Base-by-base conservation (phyloP, 768 basidiomycete species). In the Cystofilobasidium bisporidii region DNA sequence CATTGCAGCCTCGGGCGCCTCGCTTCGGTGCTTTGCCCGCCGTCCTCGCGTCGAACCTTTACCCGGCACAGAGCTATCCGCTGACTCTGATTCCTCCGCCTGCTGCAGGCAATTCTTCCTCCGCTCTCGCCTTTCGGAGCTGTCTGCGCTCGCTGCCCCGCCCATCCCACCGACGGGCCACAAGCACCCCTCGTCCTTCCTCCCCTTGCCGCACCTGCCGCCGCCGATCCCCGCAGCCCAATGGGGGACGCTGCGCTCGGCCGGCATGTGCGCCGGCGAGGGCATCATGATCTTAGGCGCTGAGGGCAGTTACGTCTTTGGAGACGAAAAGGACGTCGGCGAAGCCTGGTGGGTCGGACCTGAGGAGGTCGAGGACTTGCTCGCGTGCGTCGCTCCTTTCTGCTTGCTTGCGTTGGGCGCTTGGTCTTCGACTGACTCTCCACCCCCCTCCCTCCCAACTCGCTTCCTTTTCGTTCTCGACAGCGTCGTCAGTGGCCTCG, bases 271-370 rank as follows among this genome's bases (percentile, higher is more conserved):
- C 2, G 28, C 28, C 8, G 28, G 28, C 6, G 53, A 56, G 30
- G 53, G 53, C 26, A 17, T 56, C 12, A 28, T 56, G 53, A 32
- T 56, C 30, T 30, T 56, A 2, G 28, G n/a, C 11, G 26, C 26
- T 2, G 53, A 56, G 2, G 53, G 53, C 14, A 56, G 8, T 5
- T 56, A 56, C 53, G 53, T 56, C 10, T 30, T 32, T 32, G 53
- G 53, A 6, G 53, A 28, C 28, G 53, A 56, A 30, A 14, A 20
- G 8, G 26, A 56, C 18, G 53, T 30, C 53, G 53, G 53, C 28
- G 53, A 56, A 17, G 53, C 53, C 3, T 56, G 53, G 53, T 56
- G 53, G 53, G 28, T 56, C 28, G 53, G 53, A 14, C 28, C 53
- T 2, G 53, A 56, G 20, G 53, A 56, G 53, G 53, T 56, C 18